Percentiles rank a stretch among this genome's conserved stretches.
These are phyloP conservation scores for Odonthalia washingtoniensis DNA, from an alignment of 31 red algal genomes.

Conservation along the genomic window DNA sequence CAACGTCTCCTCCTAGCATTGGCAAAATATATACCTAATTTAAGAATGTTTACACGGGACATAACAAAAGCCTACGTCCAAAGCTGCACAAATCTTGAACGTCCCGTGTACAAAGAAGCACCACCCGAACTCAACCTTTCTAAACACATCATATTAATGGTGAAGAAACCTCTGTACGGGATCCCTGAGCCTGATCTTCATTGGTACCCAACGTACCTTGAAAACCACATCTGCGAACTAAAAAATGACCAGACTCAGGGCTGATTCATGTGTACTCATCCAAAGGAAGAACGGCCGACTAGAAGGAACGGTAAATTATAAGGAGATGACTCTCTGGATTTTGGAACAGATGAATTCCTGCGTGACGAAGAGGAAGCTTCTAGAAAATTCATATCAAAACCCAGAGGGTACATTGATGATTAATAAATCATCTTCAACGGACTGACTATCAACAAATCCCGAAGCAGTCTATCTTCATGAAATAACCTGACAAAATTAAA, in stretches of 20 bases:
- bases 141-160: neutral
- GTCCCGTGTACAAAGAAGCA: neutral
- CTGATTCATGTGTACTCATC: neutral
- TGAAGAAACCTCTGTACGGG: conserved; percentile 28
- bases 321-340: neutral
- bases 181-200: conserved; percentile 16
- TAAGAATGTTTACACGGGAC: neutral
- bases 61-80: conserved; percentile 39
- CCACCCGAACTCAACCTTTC: conserved; percentile 19
- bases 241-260: neutral
- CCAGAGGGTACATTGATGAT: neutral
- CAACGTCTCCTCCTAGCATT: neutral
- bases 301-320: neutral
- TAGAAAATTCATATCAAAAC: neutral
- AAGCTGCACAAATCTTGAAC: neutral
- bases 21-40: neutral
- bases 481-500: neutral
- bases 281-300: neutral
- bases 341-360: neutral
- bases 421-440: neutral
- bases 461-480: neutral
- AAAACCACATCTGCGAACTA: conserved; percentile 19
- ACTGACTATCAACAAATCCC: neutral
- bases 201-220: conserved; percentile 26
- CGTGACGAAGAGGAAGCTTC: neutral